Evolutionary conservation across 257 asterid genomes (phyloP).

Genomic region (Eustoma russellianum): DNA sequence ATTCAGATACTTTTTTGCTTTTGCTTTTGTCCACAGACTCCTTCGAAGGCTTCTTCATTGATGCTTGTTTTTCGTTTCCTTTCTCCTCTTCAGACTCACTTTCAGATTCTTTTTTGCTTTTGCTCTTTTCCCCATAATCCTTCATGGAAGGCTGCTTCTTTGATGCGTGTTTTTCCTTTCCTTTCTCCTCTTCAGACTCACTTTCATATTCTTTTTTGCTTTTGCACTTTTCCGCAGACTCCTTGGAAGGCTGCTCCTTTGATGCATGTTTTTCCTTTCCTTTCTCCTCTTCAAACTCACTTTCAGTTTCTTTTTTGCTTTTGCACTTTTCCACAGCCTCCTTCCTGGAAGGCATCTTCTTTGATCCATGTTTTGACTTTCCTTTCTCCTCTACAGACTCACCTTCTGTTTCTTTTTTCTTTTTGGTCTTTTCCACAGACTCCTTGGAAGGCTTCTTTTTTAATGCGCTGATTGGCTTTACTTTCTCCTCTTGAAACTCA

Average conservation of each 20-base stretch:
- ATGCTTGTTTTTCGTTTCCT: constrained; percentile 23
- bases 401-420: constrained; percentile 19
- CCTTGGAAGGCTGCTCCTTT: too few relatives aligned
- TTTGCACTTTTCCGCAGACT: constrained; percentile 32
- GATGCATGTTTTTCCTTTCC: too few relatives aligned
- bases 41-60: constrained; percentile 36
- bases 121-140: constrained; percentile 33
- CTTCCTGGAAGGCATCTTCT: constrained; percentile 31
- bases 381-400: constrained; percentile 28
- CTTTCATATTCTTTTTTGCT: constrained; percentile 19
- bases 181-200: too few relatives aligned
- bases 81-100: constrained; percentile 36
- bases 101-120: constrained; percentile 45
- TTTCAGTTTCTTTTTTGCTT: too few relatives aligned
- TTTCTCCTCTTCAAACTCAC: too few relatives aligned
- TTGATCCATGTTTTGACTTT: constrained; percentile 16
- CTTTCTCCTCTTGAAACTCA: constrained; percentile 37
- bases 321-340: too few relatives aligned
- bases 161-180: constrained; percentile 14
- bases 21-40: constrained; percentile 38
- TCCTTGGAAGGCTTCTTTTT: constrained; percentile 45
- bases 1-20: constrained; percentile 28
- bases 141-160: constrained; percentile 29
- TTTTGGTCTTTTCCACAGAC: constrained; percentile 33
- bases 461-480: constrained; percentile 19